Conservation (phyloP, 257 asterid species). For the Penstemon newberryi region DNA sequence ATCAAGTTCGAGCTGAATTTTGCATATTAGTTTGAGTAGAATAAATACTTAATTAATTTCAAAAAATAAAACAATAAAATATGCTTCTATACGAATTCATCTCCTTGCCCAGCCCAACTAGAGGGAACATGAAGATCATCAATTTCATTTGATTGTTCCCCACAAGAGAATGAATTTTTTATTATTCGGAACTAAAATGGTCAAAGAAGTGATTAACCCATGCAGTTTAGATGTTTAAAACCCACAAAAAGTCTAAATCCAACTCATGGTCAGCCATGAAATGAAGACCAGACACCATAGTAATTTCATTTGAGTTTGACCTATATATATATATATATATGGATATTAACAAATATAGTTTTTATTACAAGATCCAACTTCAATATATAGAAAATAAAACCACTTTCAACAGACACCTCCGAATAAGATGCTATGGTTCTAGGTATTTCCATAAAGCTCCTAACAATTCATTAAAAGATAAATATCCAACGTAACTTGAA, state of each 20-base stretch:
- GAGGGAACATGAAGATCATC: too few species aligned
- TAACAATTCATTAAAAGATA: too few species aligned
- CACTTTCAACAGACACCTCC: not conserved
- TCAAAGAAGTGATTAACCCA: conserved; percentile 10
- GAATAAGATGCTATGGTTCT: conserved; percentile 4
- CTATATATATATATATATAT: too few species aligned
- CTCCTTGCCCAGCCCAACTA: too few species aligned
- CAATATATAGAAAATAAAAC: not conserved
- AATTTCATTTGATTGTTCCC: too few species aligned
- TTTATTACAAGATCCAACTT: not conserved
- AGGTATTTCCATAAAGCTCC: not conserved
- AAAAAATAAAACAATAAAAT: too few species aligned
- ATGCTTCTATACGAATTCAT: too few species aligned
- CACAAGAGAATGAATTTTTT: too few species aligned
- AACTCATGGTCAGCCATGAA: conserved; percentile 14
- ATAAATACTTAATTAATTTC: too few species aligned
- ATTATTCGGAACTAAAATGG: not conserved
- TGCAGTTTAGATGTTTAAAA: conserved; percentile 1
- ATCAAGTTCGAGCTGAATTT: too few species aligned
- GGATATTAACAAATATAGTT: not conserved
- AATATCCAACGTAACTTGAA: too few species aligned
- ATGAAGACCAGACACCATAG: not conserved
- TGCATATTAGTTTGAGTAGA: too few species aligned
- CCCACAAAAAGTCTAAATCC: not conserved
- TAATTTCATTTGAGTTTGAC: not conserved